A percentile compares a stretch with the other conserved stretches of the same genome.
Evolutionary conservation across 75 land plant genomes (phyloP).

Genomic region (Pinus tabuliformis): DNA sequence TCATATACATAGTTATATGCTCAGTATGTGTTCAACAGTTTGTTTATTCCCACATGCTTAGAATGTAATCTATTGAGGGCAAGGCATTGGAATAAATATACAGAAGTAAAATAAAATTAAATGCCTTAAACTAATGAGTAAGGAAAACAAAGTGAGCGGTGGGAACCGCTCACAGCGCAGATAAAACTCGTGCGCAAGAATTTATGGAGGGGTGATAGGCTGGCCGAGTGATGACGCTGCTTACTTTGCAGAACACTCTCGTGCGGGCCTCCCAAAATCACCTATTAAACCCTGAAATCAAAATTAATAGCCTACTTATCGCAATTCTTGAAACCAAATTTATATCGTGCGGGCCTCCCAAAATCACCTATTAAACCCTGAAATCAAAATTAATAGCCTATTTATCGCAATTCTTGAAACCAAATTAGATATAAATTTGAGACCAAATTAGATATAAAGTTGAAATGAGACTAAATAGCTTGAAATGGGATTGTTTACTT

Average conservation of each 20-base stretch:
- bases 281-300: too few relatives aligned
- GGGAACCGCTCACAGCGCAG: constrained; percentile 25
- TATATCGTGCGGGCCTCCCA: constrained; percentile 40
- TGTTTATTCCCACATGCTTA: constrained; percentile 4
- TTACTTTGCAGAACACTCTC: constrained; percentile 54
- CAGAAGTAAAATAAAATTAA: fast-evolving
- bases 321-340: too few relatives aligned
- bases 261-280: constrained; percentile 38
- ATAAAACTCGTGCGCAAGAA: constrained; percentile 13
- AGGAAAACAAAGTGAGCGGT: constrained; percentile 51
- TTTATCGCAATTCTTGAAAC: too few relatives aligned
- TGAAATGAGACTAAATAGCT: too few relatives aligned
- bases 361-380: too few relatives aligned
- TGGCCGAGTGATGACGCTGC: constrained; percentile 54
- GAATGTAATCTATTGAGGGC: fast-evolving
- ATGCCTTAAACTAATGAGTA: constrained; percentile 60
- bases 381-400: too few relatives aligned
- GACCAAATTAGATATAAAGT: too few relatives aligned
- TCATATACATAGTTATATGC: background rate
- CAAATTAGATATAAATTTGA: too few relatives aligned
- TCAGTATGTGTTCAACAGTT: background rate
- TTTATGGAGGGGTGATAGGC: constrained; percentile 46
- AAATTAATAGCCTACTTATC: too few relatives aligned
- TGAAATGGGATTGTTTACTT: too few relatives aligned
- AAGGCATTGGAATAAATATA: background rate